Evolutionary conservation across 495 filamentous ascomycete species (phyloP), one percentile per base, ranked within the genome.

Genomic region (Trichoderma orchidacearum): DNA sequence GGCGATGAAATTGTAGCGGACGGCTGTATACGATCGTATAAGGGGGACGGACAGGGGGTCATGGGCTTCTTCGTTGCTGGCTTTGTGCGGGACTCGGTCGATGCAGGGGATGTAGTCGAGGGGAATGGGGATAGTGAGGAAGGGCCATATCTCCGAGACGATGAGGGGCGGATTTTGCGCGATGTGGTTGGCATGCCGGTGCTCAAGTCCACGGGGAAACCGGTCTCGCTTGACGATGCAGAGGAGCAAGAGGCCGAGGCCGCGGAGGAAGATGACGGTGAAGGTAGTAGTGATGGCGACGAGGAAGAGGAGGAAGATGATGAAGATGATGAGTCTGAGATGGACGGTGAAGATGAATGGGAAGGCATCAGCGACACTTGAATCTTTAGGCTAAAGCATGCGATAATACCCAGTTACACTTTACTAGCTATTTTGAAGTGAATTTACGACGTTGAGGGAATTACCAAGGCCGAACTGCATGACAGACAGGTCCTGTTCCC

Each of bases 1-100:
- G 70, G 59, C 17, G 59, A 61, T 30, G 52, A 60, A 11, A 65
- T 64, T 21, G 57, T 74, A 0, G 76, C 85, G 7, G 83, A 90
- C 50, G 87, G 80, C 4, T 96, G 90, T 65, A 81, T 98, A 25
- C 71, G 93, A 54, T 90, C 88, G 54, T 80, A 85, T 61, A 83
- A 89, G 61, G 87, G 85, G 32, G 89, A 87, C 62, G 84, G 82
- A 21, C 80, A 88, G 48, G 90, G 89, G 0, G 62, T 64, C 13
- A 77, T 77, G 74, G 74, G 74, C 0, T 77, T 77, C 57, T 77
- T 77, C 56, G 65, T 77, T 0, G 73, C 67, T 23, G 70, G 63
- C 12, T 77, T 77, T 59, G 71, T 75, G 0, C 64, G 78, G 32
- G 72, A 77, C 31, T 53, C 41, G 3, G 53, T 54, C 9, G 58